Conservation (phyloP, 352 stramenopile species). For the Globisporangium barbulae region DNA sequence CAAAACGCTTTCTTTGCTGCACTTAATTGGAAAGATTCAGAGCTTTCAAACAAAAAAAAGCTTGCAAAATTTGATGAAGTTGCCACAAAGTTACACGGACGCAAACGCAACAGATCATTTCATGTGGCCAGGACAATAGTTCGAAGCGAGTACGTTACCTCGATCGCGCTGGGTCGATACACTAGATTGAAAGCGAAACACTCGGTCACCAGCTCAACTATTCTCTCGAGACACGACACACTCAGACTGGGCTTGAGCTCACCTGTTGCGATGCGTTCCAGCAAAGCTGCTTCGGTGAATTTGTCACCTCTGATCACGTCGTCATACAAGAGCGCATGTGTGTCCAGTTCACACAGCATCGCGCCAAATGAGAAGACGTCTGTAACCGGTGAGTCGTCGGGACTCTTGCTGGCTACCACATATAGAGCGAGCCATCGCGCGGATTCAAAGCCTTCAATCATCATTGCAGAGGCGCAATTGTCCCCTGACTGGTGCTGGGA, state of each 20-base stretch:
- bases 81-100: too few species aligned
- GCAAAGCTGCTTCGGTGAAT: conserved; percentile 29
- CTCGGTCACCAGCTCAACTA: background rate
- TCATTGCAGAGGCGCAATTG: background rate
- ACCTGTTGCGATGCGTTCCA: conserved; percentile 30
- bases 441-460: background rate
- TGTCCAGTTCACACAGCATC: conserved; percentile 40
- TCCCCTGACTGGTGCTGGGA: background rate
- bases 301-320: conserved; percentile 20
- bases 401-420: background rate
- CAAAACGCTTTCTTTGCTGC: too few species aligned
- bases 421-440: background rate
- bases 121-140: background rate
- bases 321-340: conserved; percentile 33
- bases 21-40: too few species aligned
- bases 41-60: too few species aligned
- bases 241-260: conserved; percentile 31
- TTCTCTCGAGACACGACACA: conserved; percentile 2
- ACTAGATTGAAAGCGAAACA: conserved; percentile 1
- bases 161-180: background rate
- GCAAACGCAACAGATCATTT: too few species aligned
- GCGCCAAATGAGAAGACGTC: conserved; percentile 31
- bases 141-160: background rate
- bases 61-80: too few species aligned
- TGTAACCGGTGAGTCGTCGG: background rate